phyloP scores from a whole-genome alignment of 805 yeast species.

The Saccharomycopsis capsularis region DNA sequence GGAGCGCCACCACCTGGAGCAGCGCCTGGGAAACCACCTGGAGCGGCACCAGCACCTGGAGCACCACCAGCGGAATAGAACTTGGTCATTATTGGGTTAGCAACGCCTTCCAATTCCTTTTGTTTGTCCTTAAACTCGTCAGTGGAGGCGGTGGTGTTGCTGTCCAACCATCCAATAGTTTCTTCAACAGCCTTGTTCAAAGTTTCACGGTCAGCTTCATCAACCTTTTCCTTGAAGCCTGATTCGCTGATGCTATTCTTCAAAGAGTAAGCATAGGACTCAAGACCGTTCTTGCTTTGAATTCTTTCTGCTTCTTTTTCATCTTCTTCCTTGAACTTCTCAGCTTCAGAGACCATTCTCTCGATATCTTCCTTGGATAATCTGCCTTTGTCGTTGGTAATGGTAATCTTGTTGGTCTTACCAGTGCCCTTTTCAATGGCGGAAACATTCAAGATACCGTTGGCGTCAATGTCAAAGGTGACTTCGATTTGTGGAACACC shows the following conservation, averaged over 20 bases:
- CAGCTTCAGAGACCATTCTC: slow-evolving; percentile 97
- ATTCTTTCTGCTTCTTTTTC: slow-evolving; percentile 91
- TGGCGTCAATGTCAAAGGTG: slow-evolving; percentile 94
- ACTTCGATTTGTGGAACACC: slow-evolving; percentile 98
- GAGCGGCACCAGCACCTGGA: slow-evolving; percentile 61
- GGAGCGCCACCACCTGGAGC: slow-evolving; percentile 44
- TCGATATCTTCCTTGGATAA: slow-evolving; percentile 95
- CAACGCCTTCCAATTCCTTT: slow-evolving; percentile 91
- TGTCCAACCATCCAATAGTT: slow-evolving; percentile 87
- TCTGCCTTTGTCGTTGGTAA: slow-evolving; percentile 98
- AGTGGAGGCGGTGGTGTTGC: slow-evolving; percentile 83
- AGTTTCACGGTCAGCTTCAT: slow-evolving; percentile 58
- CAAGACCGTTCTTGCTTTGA: slow-evolving; percentile 90
- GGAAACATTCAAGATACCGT: slow-evolving; percentile 93
- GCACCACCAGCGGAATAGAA: slow-evolving; percentile 93
- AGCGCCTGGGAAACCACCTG: slow-evolving; percentile 50
- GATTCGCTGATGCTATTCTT: slow-evolving; percentile 76
- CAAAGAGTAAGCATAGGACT: slow-evolving; percentile 90
- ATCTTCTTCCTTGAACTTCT: slow-evolving; percentile 94
- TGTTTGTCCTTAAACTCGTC: slow-evolving; percentile 91
- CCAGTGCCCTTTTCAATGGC: slow-evolving; percentile 99
- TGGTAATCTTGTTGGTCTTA: slow-evolving; percentile 93
- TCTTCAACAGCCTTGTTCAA: slow-evolving; percentile 77
- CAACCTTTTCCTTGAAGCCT: slow-evolving; percentile 72
- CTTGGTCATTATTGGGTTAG: slow-evolving; percentile 95